Conservation (phyloP, 2,329 filamentous ascomycete species). For the Ophiostoma populinum region DNA sequence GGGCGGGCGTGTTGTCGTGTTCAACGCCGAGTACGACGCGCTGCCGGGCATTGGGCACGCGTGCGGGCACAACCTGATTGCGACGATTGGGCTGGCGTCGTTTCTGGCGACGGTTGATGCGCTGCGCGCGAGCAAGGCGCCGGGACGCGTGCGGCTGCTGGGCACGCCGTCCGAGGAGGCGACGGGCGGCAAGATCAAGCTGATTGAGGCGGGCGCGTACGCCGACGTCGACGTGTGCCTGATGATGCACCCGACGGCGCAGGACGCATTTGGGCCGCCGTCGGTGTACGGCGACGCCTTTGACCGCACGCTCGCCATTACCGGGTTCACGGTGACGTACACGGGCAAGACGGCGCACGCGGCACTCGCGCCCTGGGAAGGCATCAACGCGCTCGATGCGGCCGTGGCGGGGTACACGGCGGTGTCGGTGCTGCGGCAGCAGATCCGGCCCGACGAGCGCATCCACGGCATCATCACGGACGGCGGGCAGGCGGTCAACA, state of each 20-base stretch:
- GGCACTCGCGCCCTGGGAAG: conserved; percentile 27
- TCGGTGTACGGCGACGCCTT: conserved; percentile 8
- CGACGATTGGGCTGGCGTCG: conserved; percentile 19
- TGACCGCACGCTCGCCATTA: conserved; percentile 10
- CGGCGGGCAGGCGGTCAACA: conserved; percentile 18
- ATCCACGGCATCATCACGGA: conserved; percentile 30
- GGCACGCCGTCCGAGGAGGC: conserved; percentile 28
- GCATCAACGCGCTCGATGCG: conserved; percentile 30
- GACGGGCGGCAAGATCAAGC: conserved; percentile 25
- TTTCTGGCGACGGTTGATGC: conserved; percentile 17
- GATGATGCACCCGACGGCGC: conserved; percentile 21
- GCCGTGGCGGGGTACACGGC: conserved; percentile 19
- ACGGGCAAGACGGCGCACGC: conserved; percentile 26
- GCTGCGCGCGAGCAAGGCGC: conserved; percentile 10
- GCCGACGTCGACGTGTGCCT: conserved; percentile 19
- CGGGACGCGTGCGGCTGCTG: conserved; percentile 16
- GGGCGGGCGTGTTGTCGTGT: conserved; percentile 8
- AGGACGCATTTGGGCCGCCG: neutral
- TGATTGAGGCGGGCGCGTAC: conserved; percentile 25
- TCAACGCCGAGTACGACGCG: conserved; percentile 14
- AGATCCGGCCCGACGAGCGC: conserved; percentile 28
- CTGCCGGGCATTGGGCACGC: conserved; percentile 22
- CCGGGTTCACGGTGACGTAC: conserved; percentile 19
- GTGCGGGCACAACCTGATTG: conserved; percentile 26
- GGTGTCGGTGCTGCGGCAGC: conserved; percentile 26